Base-by-base conservation (phyloP, 805 yeast genomes). In the Candida easanensis region DNA sequence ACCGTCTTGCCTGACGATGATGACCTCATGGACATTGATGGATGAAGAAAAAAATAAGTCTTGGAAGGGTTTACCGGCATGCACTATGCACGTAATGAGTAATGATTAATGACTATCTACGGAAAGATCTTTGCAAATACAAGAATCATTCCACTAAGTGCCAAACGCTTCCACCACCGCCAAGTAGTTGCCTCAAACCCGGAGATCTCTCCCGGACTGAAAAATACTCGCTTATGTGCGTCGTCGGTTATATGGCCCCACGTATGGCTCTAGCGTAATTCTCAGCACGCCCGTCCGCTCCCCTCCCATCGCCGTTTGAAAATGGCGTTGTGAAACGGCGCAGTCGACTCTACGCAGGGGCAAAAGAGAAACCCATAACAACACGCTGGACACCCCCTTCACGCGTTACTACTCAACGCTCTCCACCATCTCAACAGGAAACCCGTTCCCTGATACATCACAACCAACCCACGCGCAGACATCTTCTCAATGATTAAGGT, bases 321-420 rank as follows among this genome's bases (percentile, higher is more conserved):
- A 38, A 38, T 38, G 22, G 30, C 39, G 36, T 38, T 38, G 32
- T 38, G 41, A 38, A 38, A 38, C 41, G 41, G 33, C 36, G 33
- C 36, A 36, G n/a, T 5, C n/a, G 10, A 8, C 10, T 22, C 30
- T 15, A 30, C 27, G 41, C 40, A 36, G 41, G 41, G 28, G 35
- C 28, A 38, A 10, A 8, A 15, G 4, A 23, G 21, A 11, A 26
- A 26, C 25, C 25, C 10, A 7, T 7, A 7, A 7, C 7, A 22
- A 22, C 25, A 22, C 7, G 10, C 25, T 10, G 10, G 25, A 22
- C 25, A 10, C 30, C 30, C n/a, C n/a, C 10, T 8, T 26, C n/a
- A 26, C n/a, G 14, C 30, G 14, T 6, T 26, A 8, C 30, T 13
- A 11, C 5, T 26, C 30, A n/a, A 9, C 10, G 25, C n/a, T n/a